Percentiles rank a stretch among this genome's conserved stretches.
Conservation (phyloP, 495 filamentous ascomycete genomes). For the Hypoxylon trugodes region DNA sequence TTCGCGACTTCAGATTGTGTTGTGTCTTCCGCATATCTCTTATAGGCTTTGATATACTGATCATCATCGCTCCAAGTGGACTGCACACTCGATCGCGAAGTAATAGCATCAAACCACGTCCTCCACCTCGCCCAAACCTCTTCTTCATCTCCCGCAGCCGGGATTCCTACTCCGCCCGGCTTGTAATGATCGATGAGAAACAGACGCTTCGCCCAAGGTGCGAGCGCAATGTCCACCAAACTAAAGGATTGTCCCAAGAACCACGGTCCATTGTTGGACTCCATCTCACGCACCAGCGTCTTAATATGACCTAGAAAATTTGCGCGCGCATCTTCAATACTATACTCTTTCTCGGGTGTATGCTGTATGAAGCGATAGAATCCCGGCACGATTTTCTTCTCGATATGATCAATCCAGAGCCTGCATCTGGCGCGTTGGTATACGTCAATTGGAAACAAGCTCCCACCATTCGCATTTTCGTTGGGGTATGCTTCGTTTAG, state of each 20-base stretch:
- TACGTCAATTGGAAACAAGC: constrained; percentile 62
- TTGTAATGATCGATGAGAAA: constrained; percentile 79
- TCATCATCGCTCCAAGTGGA: constrained; percentile 70
- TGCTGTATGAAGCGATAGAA: constrained; percentile 74
- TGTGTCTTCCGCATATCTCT: constrained; percentile 75
- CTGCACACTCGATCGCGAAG: constrained; percentile 62
- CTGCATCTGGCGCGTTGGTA: constrained; percentile 67
- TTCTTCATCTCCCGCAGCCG: constrained; percentile 52
- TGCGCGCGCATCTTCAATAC: constrained; percentile 51
- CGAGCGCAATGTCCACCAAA: constrained; percentile 70
- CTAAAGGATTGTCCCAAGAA: constrained; percentile 66
- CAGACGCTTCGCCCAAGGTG: constrained; percentile 72
- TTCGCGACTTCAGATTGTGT: constrained; percentile 74
- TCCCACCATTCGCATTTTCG: constrained; percentile 38
- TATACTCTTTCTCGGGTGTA: constrained; percentile 59
- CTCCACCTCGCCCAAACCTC: constrained; percentile 67
- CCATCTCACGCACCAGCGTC: constrained; percentile 67
- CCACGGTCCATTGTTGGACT: constrained; percentile 60
- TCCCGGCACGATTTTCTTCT: constrained; percentile 66
- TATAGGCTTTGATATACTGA: constrained; percentile 70
- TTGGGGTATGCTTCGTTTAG: constrained; percentile 69
- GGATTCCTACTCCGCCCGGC: constrained; percentile 65
- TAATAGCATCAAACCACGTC: constrained; percentile 65
- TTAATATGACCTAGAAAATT: constrained; percentile 62
- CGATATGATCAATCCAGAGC: constrained; percentile 76